These are phyloP conservation scores for Starmerella apis DNA, from an alignment of 805 yeast genomes.

Conservation along the genomic window DNA sequence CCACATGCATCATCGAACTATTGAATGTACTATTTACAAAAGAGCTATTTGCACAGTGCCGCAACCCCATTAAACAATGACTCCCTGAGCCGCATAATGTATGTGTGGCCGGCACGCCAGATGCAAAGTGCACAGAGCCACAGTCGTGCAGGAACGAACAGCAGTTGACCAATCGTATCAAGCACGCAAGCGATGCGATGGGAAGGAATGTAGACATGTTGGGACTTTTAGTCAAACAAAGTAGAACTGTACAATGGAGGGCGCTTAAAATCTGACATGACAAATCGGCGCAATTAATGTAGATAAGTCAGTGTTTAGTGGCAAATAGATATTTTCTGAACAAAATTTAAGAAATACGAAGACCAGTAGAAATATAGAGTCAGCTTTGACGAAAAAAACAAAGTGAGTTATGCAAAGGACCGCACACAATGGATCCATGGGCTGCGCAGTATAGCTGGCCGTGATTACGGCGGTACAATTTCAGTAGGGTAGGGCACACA, in stretches of 20 bases:
- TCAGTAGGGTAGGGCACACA: neutral
- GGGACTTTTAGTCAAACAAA: conserved; percentile 2
- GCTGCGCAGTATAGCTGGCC: no score
- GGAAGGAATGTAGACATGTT: neutral
- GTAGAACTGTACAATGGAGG: neutral
- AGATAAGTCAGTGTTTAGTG: neutral
- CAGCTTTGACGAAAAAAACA: no score
- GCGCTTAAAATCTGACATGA: neutral
- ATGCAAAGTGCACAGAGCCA: neutral
- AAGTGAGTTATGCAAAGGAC: neutral
- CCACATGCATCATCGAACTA: no score
- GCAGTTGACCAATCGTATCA: neutral
- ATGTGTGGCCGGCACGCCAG: neutral
- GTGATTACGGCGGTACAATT: neutral
- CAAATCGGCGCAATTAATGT: neutral
- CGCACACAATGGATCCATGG: no score
- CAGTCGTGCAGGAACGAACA: neutral
- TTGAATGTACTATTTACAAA: no score
- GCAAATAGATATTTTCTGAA: neutral
- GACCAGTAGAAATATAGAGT: no score
- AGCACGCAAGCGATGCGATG: neutral
- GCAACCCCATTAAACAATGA: neutral
- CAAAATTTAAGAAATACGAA: no score
- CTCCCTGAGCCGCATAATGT: no score
- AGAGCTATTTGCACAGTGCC: neutral